A percentile compares a stretch with the other conserved stretches of the same genome.
Conservation (phyloP, 805 yeast species). For the Pichia manshurica region DNA sequence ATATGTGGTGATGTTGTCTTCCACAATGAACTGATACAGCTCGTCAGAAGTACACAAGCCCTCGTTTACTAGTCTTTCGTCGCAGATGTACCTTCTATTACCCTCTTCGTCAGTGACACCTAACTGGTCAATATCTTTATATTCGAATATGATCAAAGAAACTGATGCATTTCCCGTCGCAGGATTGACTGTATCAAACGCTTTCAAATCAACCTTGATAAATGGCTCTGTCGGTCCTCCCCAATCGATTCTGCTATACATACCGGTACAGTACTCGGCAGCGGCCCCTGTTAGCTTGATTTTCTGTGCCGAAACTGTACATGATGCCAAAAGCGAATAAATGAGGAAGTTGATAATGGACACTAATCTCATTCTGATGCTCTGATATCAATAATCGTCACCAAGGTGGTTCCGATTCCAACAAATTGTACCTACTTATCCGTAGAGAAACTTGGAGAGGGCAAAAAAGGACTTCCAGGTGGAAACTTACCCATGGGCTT, state of each 20-base stretch:
- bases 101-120: conserved; percentile 50
- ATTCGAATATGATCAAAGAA: conserved; percentile 76
- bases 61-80: conserved; percentile 52
- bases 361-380: background rate
- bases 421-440: too few species aligned
- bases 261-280: conserved; percentile 79
- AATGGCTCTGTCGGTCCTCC: conserved; percentile 69
- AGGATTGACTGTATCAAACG: conserved; percentile 27
- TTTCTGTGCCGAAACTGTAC: conserved; percentile 33
- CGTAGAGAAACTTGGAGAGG: too few species aligned
- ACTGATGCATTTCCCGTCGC: conserved; percentile 41
- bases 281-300: conserved; percentile 44
- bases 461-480: too few species aligned
- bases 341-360: background rate
- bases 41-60: conserved; percentile 51
- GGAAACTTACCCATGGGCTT: too few species aligned
- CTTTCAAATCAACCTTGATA: conserved; percentile 43
- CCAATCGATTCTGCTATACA: conserved; percentile 84
- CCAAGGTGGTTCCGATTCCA: too few species aligned
- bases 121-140: conserved; percentile 62
- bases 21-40: conserved; percentile 58
- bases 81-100: conserved; percentile 62
- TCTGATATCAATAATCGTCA: background rate
- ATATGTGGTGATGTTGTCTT: conserved; percentile 33
- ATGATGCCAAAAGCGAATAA: conserved; percentile 1